Evolutionary conservation across 2,329 filamentous ascomycete species (phyloP), one percentile per base, ranked within the genome.

Genomic region (Colletotrichum sansevieriae): DNA sequence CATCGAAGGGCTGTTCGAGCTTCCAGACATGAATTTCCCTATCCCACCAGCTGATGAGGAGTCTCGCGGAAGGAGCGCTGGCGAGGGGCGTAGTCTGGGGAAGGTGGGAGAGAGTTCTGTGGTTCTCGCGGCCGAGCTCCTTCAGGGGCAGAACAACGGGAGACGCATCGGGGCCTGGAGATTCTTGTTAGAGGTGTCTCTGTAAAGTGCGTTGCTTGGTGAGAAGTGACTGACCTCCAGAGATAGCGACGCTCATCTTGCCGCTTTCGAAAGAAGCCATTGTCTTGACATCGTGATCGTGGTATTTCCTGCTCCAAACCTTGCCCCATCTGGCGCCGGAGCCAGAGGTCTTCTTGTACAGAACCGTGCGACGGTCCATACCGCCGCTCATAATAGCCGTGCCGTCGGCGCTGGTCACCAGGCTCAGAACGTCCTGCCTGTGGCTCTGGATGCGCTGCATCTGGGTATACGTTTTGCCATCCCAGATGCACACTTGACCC

Each of bases 1-100:
- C 81, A 35, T 79, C 79, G 15, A 86, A 79, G 4, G 84, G 79
- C 68, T 80, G 81, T 55, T 76, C 81, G 15, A 89, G 75, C 44
- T 83, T 87, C 94, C 95, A 99, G 70, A 99, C 87, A 73, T 92
- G 90, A 56, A 98, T 85, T 77, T 97, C 92, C 64, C 92, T 87
- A 72, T 95, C 93, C 94, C 95, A 98, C 92, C 94, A 98, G 78
- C 93, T 93, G 75, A 96, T 88, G 29, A 99, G 82, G 22, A 98
- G 83, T 56, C 96, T 88, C 49, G 90, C 90, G 47, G 87, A 87
- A 2, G 90, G 84, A 3, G 95, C 92, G 72, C 93, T 95, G 41
- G 88, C 83, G 8, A 98, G 78, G 3, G 92, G 90, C 1, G 92
- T 87, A 58, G 88, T 84, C 76, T 97, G 95, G 2, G 96, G 95